Evolutionary conservation across 2,329 filamentous ascomycete genomes (phyloP).

Genomic region (Cadophora luteo-olivacea): DNA sequence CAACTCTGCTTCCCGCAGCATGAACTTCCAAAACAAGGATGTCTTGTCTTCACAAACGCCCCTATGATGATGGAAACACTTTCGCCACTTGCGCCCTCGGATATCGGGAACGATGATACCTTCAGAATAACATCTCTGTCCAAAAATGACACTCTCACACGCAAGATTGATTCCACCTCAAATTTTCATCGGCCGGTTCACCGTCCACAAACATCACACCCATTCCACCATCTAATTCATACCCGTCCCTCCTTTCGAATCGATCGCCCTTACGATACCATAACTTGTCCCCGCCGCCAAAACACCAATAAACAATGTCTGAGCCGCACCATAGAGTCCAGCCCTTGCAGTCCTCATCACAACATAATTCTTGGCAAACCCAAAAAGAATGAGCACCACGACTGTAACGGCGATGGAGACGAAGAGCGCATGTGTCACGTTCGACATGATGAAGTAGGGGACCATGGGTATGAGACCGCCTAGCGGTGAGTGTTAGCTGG

Average conservation of each 20-base stretch:
- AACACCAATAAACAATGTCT: constrained; percentile 70
- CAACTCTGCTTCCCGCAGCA: neutral
- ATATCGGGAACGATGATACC: too few relatives aligned
- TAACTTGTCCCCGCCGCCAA: constrained; percentile 72
- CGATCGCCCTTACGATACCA: constrained; percentile 64
- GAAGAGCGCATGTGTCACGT: constrained; percentile 51
- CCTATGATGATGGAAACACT: too few relatives aligned
- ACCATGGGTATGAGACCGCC: constrained; percentile 55
- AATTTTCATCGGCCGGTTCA: neutral
- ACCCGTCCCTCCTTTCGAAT: constrained; percentile 40
- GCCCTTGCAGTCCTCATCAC: constrained; percentile 54
- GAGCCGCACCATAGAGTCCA: constrained; percentile 64
- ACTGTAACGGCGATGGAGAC: constrained; percentile 59
- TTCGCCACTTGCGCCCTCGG: too few relatives aligned
- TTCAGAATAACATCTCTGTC: too few relatives aligned
- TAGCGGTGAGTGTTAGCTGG: constrained; percentile 2
- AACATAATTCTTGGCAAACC: constrained; percentile 53
- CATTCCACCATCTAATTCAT: neutral
- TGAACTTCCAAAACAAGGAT: neutral
- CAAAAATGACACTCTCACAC: too few relatives aligned
- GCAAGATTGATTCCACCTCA: too few relatives aligned
- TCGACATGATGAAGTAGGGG: constrained; percentile 55
- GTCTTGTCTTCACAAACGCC: neutral
- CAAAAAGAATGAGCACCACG: constrained; percentile 56
- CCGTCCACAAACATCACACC: neutral